Conservation (phyloP, 2,329 filamentous ascomycete genomes). For the Alternaria sp. region DNA sequence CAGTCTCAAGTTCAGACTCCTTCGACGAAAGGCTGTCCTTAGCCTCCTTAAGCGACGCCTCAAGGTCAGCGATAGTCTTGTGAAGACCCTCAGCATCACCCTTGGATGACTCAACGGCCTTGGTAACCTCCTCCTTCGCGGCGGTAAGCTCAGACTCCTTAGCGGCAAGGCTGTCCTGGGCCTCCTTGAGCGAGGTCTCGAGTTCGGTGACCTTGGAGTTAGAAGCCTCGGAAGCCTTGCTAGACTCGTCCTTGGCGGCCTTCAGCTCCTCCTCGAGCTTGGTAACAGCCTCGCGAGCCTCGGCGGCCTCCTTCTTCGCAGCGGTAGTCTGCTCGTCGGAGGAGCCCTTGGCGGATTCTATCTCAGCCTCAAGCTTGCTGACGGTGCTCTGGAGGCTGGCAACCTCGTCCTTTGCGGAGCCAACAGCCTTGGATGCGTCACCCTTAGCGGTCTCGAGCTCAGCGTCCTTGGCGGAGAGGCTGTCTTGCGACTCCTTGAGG, state of each 20-base stretch:
- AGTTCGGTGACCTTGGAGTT: constrained; percentile 34
- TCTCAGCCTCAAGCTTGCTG: constrained; percentile 32
- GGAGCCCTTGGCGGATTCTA: constrained; percentile 23
- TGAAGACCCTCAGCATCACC: constrained; percentile 20
- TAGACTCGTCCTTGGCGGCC: constrained; percentile 19
- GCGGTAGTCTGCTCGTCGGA: constrained; percentile 17
- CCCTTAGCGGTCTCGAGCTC: constrained; percentile 25
- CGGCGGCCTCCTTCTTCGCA: constrained; percentile 20
- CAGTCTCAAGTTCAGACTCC: constrained; percentile 24
- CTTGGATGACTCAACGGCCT: constrained; percentile 26
- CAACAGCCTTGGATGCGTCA: constrained; percentile 21
- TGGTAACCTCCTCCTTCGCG: constrained; percentile 25
- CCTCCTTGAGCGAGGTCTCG: constrained; percentile 25
- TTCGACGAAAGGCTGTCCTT: constrained; percentile 14
- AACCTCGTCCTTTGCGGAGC: constrained; percentile 31
- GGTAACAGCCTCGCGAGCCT: constrained; percentile 15
- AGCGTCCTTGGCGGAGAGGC: constrained; percentile 27
- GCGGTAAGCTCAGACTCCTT: constrained; percentile 32
- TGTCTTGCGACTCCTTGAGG: constrained; percentile 30
- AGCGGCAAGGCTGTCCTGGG: constrained; percentile 21
- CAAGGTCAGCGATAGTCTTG: constrained; percentile 28
- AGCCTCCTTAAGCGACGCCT: constrained; percentile 18
- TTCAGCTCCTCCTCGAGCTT: constrained; percentile 24
- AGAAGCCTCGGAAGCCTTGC: constrained; percentile 26
- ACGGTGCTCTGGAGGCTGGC: constrained; percentile 30